These are phyloP conservation scores for Macrocystidia cucumis DNA, from an alignment of 1,284 basidiomycete genomes.

Conservation along the genomic window DNA sequence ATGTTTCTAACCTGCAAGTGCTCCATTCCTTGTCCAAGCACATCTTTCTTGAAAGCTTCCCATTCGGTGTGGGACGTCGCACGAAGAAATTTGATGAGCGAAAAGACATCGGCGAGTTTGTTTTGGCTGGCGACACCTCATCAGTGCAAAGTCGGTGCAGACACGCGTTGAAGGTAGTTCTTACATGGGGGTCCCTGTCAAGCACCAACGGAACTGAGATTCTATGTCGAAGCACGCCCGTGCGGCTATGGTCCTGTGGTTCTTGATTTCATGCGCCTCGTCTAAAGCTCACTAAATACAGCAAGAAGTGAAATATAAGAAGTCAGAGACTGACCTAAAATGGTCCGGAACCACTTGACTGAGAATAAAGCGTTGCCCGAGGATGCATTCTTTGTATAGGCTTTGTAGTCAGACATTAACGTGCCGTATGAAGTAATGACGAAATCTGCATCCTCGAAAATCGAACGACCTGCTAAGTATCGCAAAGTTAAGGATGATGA, in stretches of 20 bases:
- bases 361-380: constrained; percentile 77
- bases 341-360: constrained; percentile 80
- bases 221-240: constrained; percentile 77
- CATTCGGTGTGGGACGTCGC: constrained; percentile 81
- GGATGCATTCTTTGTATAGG: constrained; percentile 23
- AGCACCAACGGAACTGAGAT: constrained; percentile 81
- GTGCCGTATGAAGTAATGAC: constrained; percentile 84
- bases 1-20: constrained; percentile 62
- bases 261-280: constrained; percentile 98
- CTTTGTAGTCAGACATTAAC: constrained; percentile 66
- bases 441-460: constrained; percentile 61
- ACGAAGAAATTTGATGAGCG: constrained; percentile 84
- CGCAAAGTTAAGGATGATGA: constrained; percentile 5
- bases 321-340: constrained; percentile 53
- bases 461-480: constrained; percentile 62
- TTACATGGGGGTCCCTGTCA: constrained; percentile 87
- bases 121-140: constrained; percentile 52
- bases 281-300: constrained; percentile 38
- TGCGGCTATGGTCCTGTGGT: constrained; percentile 76
- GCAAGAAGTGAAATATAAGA: not conserved
- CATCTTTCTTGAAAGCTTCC: constrained; percentile 69
- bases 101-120: constrained; percentile 84
- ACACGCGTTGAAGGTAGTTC: constrained; percentile 17
- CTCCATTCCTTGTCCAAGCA: constrained; percentile 69
- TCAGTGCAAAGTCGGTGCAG: not conserved